These are phyloP conservation scores for Penicillium sp. DNA, from an alignment of 2,329 filamentous ascomycete genomes.

Conservation along the genomic window DNA sequence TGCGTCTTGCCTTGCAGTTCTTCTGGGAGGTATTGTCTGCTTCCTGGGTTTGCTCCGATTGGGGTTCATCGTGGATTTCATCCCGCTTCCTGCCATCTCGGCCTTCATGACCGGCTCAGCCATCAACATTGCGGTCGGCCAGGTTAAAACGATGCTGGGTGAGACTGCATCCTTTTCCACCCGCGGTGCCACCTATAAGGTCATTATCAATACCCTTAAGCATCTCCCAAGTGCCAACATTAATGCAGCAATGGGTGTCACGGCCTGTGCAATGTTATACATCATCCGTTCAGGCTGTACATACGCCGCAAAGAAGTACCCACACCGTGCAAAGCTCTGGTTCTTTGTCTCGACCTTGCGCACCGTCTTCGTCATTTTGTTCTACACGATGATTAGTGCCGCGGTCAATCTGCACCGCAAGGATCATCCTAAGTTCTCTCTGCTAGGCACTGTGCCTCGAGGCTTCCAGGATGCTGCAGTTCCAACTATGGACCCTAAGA, in stretches of 20 bases:
- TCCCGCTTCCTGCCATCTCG: conserved; percentile 82
- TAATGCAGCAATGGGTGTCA: conserved; percentile 88
- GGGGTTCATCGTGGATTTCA: conserved; percentile 90
- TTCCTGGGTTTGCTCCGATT: conserved; percentile 74
- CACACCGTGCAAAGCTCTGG: conserved; percentile 66
- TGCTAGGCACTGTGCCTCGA: conserved; percentile 74
- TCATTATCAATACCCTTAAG: conserved; percentile 80
- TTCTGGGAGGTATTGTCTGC: conserved; percentile 73
- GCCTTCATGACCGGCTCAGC: conserved; percentile 98
- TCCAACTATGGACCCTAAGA: conserved; percentile 62
- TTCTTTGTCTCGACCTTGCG: conserved; percentile 92
- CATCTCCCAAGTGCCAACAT: conserved; percentile 63
- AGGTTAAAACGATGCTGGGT: conserved; percentile 78
- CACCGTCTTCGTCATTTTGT: conserved; percentile 83
- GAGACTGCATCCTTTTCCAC: conserved; percentile 65
- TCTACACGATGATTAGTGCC: conserved; percentile 90
- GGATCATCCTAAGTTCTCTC: conserved; percentile 65
- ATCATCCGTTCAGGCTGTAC: conserved; percentile 66
- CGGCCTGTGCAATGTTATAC: conserved; percentile 75
- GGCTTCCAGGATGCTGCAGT: conserved; percentile 78
- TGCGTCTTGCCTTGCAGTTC: conserved; percentile 73
- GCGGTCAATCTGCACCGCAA: conserved; percentile 70
- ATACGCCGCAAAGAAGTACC: conserved; percentile 65
- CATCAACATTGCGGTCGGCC: conserved; percentile 80
- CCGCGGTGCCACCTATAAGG: conserved; percentile 72